Percentiles rank a stretch among this genome's conserved stretches.
These are phyloP conservation scores for Hibiscus trionum DNA, from an alignment of 345 rosid genomes.

Conservation along the genomic window DNA sequence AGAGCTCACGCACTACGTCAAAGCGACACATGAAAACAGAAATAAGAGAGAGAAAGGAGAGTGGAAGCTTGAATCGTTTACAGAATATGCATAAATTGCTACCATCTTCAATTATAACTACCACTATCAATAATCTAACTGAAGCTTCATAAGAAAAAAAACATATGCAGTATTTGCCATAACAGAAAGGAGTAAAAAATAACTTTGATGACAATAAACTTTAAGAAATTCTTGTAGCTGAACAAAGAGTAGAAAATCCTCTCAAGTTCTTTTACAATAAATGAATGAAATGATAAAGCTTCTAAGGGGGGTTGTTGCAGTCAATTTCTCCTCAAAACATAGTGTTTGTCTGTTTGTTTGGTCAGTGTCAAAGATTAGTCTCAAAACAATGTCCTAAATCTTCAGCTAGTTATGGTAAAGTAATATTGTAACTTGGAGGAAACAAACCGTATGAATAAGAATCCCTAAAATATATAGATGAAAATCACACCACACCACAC, in stretches of 20 bases:
- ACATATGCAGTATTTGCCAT: background rate
- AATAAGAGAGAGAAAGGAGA: too few species aligned
- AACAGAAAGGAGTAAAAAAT: background rate
- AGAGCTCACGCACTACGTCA: too few species aligned
- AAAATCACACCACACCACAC: slow-evolving; percentile 5
- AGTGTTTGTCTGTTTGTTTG: background rate
- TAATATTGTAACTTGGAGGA: background rate
- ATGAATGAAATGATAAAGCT: too few species aligned
- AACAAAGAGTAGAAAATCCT: background rate
- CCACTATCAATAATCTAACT: background rate
- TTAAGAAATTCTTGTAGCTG: background rate
- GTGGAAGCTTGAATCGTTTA: too few species aligned
- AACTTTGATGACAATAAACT: background rate
- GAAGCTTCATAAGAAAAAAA: background rate
- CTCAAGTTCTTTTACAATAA: too few species aligned
- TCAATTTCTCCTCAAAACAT: too few species aligned
- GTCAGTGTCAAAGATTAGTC: background rate
- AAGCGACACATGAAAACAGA: too few species aligned
- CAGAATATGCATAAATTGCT: too few species aligned
- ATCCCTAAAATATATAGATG: too few species aligned
- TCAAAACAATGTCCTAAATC: background rate
- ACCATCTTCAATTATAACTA: too few species aligned
- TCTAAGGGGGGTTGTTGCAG: too few species aligned
- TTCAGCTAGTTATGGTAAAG: background rate
- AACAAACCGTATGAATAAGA: slow-evolving; percentile 27